Evolutionary conservation across 139 green algal genomes (phyloP).

Genomic region (Trebouxia sp.): DNA sequence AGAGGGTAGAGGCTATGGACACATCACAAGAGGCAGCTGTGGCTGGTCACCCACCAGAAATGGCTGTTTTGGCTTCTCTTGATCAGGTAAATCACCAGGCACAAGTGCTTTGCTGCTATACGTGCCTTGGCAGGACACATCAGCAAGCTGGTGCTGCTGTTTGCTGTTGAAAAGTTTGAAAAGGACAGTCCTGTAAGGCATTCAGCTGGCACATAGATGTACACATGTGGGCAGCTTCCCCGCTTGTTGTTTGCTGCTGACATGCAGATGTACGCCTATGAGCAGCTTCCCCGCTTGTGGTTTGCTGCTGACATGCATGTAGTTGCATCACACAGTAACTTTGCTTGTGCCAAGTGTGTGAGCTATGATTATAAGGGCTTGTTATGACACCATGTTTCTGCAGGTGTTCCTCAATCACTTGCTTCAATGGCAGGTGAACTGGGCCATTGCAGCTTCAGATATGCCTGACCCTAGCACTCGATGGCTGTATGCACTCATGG

Average conservation of each 20-base stretch:
- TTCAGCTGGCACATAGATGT: too few species aligned
- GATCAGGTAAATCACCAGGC: not conserved
- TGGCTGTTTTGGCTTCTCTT: conserved; percentile 4
- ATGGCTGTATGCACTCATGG: conserved; percentile 55
- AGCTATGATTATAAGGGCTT: too few species aligned
- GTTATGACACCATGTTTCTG: not conserved
- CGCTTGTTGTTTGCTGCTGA: too few species aligned
- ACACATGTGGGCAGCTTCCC: too few species aligned
- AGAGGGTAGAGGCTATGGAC: not conserved
- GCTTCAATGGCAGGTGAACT: conserved; percentile 32
- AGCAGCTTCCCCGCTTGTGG: not conserved
- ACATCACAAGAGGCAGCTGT: not conserved
- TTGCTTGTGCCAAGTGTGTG: too few species aligned
- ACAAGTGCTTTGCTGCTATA: not conserved
- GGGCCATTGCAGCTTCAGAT: not conserved
- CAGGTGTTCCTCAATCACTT: conserved; percentile 20
- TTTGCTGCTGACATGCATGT: too few species aligned
- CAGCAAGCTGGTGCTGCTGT: not conserved
- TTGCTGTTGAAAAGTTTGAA: too few species aligned
- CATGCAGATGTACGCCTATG: not conserved
- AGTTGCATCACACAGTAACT: not conserved
- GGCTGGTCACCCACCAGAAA: not conserved
- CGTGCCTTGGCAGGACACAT: not conserved
- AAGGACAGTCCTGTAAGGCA: too few species aligned
- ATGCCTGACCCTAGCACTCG: not conserved